Evolutionary conservation across 768 basidiomycete species (phyloP).

Genomic region (Dendrothele bispora): DNA sequence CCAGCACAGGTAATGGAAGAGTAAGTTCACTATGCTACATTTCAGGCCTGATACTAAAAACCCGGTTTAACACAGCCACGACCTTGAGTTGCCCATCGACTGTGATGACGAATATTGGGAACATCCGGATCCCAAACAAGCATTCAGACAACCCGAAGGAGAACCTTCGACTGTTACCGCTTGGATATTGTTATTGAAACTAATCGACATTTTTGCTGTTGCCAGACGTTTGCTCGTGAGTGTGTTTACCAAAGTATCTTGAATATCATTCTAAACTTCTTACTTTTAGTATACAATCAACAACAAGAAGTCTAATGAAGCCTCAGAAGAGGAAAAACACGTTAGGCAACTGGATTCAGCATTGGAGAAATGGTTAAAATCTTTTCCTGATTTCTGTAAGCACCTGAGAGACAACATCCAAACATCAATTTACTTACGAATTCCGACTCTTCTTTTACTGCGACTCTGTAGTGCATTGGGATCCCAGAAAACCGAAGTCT

Average conservation of each 20-base stretch:
- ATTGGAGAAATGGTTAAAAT: conserved; percentile 59
- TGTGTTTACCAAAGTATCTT: background rate
- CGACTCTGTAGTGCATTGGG: conserved; percentile 36
- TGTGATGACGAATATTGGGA: conserved; percentile 49
- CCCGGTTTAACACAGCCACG: conserved; percentile 22
- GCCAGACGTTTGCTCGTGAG: conserved; percentile 1
- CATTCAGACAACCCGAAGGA: conserved; percentile 9
- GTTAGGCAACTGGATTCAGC: conserved; percentile 30
- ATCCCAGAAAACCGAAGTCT: conserved; percentile 32
- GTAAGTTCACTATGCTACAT: conserved; percentile 19
- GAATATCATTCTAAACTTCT: background rate
- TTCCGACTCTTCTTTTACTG: background rate
- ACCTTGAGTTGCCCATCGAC: conserved; percentile 47
- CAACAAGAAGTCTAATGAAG: background rate
- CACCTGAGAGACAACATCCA: background rate
- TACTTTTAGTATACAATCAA: conserved; percentile 2
- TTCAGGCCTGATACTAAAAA: background rate
- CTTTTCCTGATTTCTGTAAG: conserved; percentile 45
- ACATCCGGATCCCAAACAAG: background rate
- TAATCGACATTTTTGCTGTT: background rate
- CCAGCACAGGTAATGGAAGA: conserved; percentile 40
- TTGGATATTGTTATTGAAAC: background rate
- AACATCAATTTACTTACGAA: background rate
- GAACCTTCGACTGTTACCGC: conserved; percentile 7
- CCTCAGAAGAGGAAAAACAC: background rate